Evolutionary conservation across 2,329 filamentous ascomycete genomes (phyloP).

Genomic region (Capronia epimyces): DNA sequence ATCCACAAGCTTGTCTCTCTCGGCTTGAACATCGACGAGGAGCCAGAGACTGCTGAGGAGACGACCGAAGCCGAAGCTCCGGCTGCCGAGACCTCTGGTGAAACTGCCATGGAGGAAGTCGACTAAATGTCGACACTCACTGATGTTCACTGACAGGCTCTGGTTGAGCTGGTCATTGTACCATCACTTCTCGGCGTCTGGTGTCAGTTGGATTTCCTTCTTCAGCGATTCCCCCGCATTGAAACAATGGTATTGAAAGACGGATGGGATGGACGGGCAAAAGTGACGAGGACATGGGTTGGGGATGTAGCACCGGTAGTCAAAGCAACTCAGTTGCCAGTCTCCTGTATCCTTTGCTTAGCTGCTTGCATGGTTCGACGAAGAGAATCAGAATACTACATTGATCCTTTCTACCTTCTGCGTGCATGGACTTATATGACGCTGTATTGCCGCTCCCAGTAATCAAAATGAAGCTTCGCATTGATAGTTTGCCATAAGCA

Average conservation of each 20-base stretch:
- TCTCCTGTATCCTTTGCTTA: constrained; percentile 6
- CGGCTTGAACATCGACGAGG: constrained; percentile 94
- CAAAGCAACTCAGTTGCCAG: constrained; percentile 6
- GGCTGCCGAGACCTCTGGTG: constrained; percentile 61
- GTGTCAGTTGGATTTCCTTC: constrained; percentile 15
- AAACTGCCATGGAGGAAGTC: constrained; percentile 99
- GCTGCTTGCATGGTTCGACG: constrained; percentile 12
- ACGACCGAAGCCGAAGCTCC: constrained; percentile 52
- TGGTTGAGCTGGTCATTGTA: constrained; percentile 16
- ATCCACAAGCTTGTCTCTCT: constrained; percentile 99
- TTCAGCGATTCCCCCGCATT: constrained; percentile 26
- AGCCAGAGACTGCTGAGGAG: constrained; percentile 64
- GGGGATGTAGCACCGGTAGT: constrained; percentile 1
- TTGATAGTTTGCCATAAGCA: too few relatives aligned
- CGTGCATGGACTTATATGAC: background rate
- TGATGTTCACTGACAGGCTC: constrained; percentile 20
- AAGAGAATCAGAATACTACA: background rate
- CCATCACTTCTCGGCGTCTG: constrained; percentile 17
- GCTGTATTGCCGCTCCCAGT: too few relatives aligned
- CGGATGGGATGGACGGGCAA: constrained; percentile 7
- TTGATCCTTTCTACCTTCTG: background rate
- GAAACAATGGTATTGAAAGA: constrained; percentile 24
- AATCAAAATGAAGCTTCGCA: too few relatives aligned
- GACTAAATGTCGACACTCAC: constrained; percentile 61
- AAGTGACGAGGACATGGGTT: constrained; percentile 1